Evolutionary conservation across 2,329 filamentous ascomycete species (phyloP).

Genomic region (Coniochaeta prunicola): DNA sequence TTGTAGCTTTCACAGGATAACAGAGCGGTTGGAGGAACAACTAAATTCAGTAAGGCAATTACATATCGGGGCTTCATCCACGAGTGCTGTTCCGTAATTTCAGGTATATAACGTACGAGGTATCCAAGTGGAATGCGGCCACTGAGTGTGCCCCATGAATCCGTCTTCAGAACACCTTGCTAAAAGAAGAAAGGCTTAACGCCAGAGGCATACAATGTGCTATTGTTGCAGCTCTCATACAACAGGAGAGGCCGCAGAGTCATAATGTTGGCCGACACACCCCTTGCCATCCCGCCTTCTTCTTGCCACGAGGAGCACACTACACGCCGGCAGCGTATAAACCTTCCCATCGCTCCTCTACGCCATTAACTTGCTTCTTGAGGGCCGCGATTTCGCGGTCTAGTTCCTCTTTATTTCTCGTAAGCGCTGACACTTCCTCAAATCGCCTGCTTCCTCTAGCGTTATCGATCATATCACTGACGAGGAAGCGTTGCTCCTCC

Average conservation of each 20-base stretch:
- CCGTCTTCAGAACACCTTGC: not conserved
- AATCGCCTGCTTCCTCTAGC: slow-evolving; percentile 72
- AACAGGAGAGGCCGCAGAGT: not conserved
- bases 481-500: slow-evolving; percentile 87
- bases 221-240: not conserved
- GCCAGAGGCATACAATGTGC: not conserved
- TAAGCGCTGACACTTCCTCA: slow-evolving; percentile 76
- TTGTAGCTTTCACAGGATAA: not conserved
- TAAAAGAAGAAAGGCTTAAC: not conserved
- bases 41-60: not conserved
- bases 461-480: slow-evolving; percentile 74
- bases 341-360: slow-evolving; percentile 55
- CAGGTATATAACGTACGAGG: not conserved
- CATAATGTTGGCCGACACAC: not conserved
- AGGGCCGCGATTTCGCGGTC: slow-evolving; percentile 67
- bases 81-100: not conserved
- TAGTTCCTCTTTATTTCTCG: slow-evolving; percentile 75
- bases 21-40: not conserved
- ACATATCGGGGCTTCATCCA: not conserved
- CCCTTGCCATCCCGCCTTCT: not conserved
- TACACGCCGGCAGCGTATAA: slow-evolving; percentile 31
- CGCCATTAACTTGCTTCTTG: slow-evolving; percentile 54
- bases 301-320: not conserved
- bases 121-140: too few relatives aligned
- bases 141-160: too few relatives aligned